Percentiles rank a stretch among this genome's conserved stretches.
Conservation (phyloP, 495 filamentous ascomycete species). For the Penicillium taxi region DNA sequence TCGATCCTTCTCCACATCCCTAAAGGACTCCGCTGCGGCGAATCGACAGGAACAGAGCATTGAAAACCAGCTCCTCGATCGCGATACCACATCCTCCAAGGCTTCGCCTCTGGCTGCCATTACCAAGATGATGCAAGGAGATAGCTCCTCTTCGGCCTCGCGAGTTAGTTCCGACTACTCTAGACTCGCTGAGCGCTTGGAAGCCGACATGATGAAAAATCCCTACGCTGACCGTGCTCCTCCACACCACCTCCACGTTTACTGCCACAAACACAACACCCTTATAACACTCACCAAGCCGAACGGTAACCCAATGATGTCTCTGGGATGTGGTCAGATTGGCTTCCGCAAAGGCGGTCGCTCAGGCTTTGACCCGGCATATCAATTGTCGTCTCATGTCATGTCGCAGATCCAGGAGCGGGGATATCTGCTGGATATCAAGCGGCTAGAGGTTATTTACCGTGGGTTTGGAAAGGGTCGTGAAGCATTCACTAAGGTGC, state of each 20-base stretch:
- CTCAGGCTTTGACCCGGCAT: slow-evolving; percentile 84
- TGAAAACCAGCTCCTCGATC: slow-evolving; percentile 28
- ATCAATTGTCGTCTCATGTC: slow-evolving; percentile 73
- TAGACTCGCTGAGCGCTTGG: slow-evolving; percentile 28
- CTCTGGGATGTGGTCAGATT: slow-evolving; percentile 69
- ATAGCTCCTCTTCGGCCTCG: slow-evolving; percentile 6
- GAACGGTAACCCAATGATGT: slow-evolving; percentile 66
- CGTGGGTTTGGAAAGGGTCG: slow-evolving; percentile 78
- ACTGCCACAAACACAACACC: slow-evolving; percentile 80
- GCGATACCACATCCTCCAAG: slow-evolving; percentile 10
- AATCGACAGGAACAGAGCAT: slow-evolving; percentile 17
- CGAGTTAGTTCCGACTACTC: slow-evolving; percentile 22
- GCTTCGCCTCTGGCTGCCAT: slow-evolving; percentile 25
- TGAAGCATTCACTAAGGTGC: slow-evolving; percentile 80
- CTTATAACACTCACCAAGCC: slow-evolving; percentile 82
- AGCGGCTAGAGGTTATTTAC: slow-evolving; percentile 62
- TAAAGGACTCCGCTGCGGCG: slow-evolving; percentile 8
- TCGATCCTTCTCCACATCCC: slow-evolving; percentile 26
- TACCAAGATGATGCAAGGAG: slow-evolving; percentile 27
- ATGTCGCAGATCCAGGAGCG: slow-evolving; percentile 70
- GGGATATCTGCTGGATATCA: slow-evolving; percentile 52
- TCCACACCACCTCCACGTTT: slow-evolving; percentile 83
- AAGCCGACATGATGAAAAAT: slow-evolving; percentile 33
- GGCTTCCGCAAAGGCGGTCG: slow-evolving; percentile 75
- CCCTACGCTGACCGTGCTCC: slow-evolving; percentile 32